Evolutionary conservation across 2,329 filamentous ascomycete genomes (phyloP), one percentile per base, ranked within the genome.

Genomic region (Fusarium sacchari): DNA sequence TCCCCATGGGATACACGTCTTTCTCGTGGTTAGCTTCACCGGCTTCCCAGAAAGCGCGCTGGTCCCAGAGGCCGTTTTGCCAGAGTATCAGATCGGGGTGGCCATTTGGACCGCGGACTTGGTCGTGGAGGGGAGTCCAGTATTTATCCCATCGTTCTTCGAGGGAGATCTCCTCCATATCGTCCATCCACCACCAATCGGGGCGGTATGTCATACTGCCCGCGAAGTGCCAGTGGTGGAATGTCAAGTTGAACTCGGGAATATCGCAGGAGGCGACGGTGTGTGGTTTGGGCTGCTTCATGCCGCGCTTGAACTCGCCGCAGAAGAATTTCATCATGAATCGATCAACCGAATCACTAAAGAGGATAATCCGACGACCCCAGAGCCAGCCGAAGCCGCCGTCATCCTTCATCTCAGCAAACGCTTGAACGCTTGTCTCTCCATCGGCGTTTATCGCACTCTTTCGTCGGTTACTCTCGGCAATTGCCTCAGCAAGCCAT

Each of bases 271-370:
- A 72, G 18, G 72, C 72, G 20, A 68, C 57, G 3, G 72, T 75
- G 28, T 74, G 72, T 1, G 69, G 64, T 3, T 50, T 43, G 1
- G 71, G 67, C 6, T 74, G 72, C 17, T 52, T 50, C 69, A 74
- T 67, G 15, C 58, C 43, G 9, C 49, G 68, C 22, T 71, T 67
- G 10, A 74, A 69, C n/a, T 74, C 72, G n/a, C 67, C 49, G 34
- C 72, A 74, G 26, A 74, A 73, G 57, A 52, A 74, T 6, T 75
- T 61, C 58, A 74, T 74, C 72, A 74, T 74, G 61, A 75, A 74
- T 13, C 72, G 62, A 52, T 74, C 72, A 37, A 74, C 72, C 12
- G 72, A 74, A 37, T 74, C 72, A 30, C 72, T 74, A 6, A 74
- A 73, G 7, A 74, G 32, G 3, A 74, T n/a, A 18, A 74, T 58